A percentile compares a stretch with the other conserved stretches of the same genome.
Evolutionary conservation across 208 protist species (phyloP).

Genomic region (Trypanosoma vivax): DNA sequence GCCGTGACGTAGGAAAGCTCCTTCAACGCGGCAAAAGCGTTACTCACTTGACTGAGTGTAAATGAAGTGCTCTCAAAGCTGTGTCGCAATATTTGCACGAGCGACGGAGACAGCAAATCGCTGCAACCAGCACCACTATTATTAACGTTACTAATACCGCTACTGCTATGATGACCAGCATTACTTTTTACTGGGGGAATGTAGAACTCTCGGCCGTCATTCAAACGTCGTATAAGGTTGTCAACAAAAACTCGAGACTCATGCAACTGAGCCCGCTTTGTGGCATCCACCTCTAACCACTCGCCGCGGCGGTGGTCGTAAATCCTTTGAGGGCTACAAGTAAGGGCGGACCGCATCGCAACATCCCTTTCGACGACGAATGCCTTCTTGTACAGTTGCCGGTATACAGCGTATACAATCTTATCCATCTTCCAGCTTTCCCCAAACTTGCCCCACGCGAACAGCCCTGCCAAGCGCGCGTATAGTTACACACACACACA

Average conservation of each 20-base stretch:
- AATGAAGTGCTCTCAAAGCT: conserved; percentile 64
- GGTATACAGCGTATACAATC: conserved; percentile 64
- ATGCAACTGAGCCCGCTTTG: conserved; percentile 33
- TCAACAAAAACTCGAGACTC: conserved; percentile 67
- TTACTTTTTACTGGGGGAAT: conserved; percentile 27
- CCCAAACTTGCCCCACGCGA: neutral
- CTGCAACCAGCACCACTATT: neutral
- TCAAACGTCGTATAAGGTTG: conserved; percentile 64
- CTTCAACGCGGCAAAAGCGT: conserved; percentile 69
- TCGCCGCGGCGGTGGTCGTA: conserved; percentile 53
- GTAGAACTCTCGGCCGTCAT: conserved; percentile 56
- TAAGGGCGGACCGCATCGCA: conserved; percentile 51
- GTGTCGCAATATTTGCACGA: conserved; percentile 24
- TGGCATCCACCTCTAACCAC: conserved; percentile 46
- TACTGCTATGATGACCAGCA: neutral
- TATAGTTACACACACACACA: no score
- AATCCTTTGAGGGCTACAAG: conserved; percentile 42
- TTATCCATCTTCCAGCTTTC: conserved; percentile 33
- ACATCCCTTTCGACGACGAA: conserved; percentile 38
- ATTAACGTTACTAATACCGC: neutral
- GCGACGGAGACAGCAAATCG: neutral
- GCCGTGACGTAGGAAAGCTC: conserved; percentile 60
- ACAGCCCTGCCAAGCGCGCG: no score
- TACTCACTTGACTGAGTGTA: conserved; percentile 51
- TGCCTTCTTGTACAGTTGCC: conserved; percentile 63